Base-by-base conservation (phyloP, 1,139 yeast species). In the Yamadazyma diddensiae region DNA sequence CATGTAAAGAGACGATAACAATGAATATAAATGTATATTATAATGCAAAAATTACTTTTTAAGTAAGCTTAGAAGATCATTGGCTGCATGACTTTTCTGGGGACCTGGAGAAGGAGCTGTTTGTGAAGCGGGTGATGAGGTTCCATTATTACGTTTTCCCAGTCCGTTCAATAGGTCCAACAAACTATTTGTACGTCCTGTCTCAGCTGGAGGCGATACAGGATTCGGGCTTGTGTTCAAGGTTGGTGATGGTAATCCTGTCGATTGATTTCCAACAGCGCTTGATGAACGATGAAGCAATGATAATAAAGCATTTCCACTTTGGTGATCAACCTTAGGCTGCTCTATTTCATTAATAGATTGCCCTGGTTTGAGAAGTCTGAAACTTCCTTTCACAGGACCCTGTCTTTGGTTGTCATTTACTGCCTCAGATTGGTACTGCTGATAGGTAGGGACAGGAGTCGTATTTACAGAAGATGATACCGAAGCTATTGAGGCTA, bases 331-430 rank as follows among this genome's bases (percentile, higher is more conserved):
- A n/a, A 21, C 28, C 8, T 27, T 29, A 12, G 30, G 8, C 8
- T 19, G 19, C 4, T 23, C 39, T 14, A 42, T 49, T 12, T 39
- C 49, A 12, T 40, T 37, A 24, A 59, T 46, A 8, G 52, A 38
- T 37, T 62, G 59, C 3, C 65, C 65, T 7, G 62, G 62, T 30
- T 54, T 59, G 24, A 59, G 48, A 17, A 61, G 44, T 34, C 57
- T 49, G 19, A 59, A 43, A 24, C 43, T 50, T 14, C 47, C 46
- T 37, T 47, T 54, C 3, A 43, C 24, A n/a, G 45, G 46, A 3
- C 37, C 47, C 4, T 13, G 5, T n/a, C 10, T 8, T 11, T 23
- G 16, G 8, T 27, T 18, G n/a, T n/a, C n/a, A n/a, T n/a, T n/a
- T n/a, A n/a, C n/a, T n/a, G n/a, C n/a, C n/a, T n/a, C n/a, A n/a